Evolutionary conservation across 495 filamentous ascomycete species (phyloP), one percentile per base, ranked within the genome.

Genomic region (Penicillium fimorum): DNA sequence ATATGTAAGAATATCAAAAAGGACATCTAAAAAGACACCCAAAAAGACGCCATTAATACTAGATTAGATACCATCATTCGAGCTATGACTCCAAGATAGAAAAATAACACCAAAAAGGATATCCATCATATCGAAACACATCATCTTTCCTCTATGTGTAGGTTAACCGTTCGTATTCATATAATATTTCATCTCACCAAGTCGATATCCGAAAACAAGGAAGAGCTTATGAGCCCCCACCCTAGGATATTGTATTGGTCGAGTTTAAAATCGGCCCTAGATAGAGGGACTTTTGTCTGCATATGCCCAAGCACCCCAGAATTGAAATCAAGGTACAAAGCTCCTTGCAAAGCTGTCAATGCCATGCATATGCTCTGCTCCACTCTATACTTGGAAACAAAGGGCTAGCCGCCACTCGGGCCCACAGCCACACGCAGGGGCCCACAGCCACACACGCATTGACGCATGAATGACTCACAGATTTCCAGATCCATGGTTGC

Each of bases 391-490:
- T 32, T 47, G 20, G 45, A 32, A 33, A 32, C 9, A 6, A 11
- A 35, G 13, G 35, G n/a, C 15, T 18, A 17, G 1, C 15, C 6
- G 10, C 30, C 29, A 9, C 29, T 8, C 0, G 25, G 15, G 30
- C 5, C 40, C 44, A 47, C 44, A 47, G 44, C 44, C 44, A 47
- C 44, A 46, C 24, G n/a, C 11, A 4, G 18, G 4, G 42, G 2
- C 15, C 13, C 45, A 18, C 27, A 47, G 45, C 45, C 45, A 32
- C 45, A 43, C n/a, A 15, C 7, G 18, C 15, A 5, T 12, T 47
- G 25, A 29, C 17, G 29, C 45, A 17, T 47, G 27, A 13, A 47
- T 47, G 45, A 47, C 27, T 47, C 45, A 47, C 45, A 29, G 29
- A 27, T 10, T 20, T 38, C 3, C 35, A 7, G 7, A 8, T 38